phyloP scores from a whole-genome alignment of 2,329 filamentous ascomycete species.

The Trichophyton benhamiae region DNA sequence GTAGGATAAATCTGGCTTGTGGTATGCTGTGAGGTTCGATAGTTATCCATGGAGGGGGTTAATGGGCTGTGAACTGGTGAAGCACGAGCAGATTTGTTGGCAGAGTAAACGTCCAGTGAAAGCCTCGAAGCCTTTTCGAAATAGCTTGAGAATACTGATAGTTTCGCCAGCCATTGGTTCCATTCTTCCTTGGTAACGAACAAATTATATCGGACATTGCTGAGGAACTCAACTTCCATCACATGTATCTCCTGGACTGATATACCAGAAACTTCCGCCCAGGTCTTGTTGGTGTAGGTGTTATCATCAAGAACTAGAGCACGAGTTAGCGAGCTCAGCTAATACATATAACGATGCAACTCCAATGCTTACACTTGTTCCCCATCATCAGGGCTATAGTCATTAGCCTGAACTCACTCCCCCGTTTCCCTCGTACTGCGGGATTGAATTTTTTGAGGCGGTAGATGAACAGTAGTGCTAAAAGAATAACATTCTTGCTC shows the following conservation, averaged over 20 bases:
- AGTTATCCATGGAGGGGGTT: background rate
- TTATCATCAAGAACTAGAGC: slow-evolving; percentile 79
- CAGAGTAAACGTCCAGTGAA: slow-evolving; percentile 20
- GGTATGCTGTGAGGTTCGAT: background rate
- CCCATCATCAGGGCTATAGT: slow-evolving; percentile 95
- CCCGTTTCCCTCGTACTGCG: slow-evolving; percentile 74
- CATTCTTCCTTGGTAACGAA: slow-evolving; percentile 78
- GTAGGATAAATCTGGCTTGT: background rate
- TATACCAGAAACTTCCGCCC: slow-evolving; percentile 94
- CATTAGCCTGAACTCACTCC: slow-evolving; percentile 83
- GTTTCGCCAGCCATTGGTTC: slow-evolving; percentile 72
- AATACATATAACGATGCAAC: background rate
- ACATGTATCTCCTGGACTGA: slow-evolving; percentile 91
- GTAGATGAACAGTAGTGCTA: slow-evolving; percentile 87
- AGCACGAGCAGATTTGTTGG: slow-evolving; percentile 26
- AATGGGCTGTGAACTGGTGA: slow-evolving; percentile 12
- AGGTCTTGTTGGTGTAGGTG: slow-evolving; percentile 98
- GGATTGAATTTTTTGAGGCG: slow-evolving; percentile 83
- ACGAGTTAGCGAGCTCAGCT: background rate
- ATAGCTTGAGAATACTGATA: slow-evolving; percentile 72
- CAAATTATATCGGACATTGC: slow-evolving; percentile 93
- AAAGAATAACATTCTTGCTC: slow-evolving; percentile 82
- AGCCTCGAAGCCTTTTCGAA: slow-evolving; percentile 55
- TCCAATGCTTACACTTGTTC: slow-evolving; percentile 67
- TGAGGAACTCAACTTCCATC: slow-evolving; percentile 99